These are phyloP conservation scores for Colletotrichum salicis DNA, from an alignment of 2,329 filamentous ascomycete genomes.

Conservation along the genomic window DNA sequence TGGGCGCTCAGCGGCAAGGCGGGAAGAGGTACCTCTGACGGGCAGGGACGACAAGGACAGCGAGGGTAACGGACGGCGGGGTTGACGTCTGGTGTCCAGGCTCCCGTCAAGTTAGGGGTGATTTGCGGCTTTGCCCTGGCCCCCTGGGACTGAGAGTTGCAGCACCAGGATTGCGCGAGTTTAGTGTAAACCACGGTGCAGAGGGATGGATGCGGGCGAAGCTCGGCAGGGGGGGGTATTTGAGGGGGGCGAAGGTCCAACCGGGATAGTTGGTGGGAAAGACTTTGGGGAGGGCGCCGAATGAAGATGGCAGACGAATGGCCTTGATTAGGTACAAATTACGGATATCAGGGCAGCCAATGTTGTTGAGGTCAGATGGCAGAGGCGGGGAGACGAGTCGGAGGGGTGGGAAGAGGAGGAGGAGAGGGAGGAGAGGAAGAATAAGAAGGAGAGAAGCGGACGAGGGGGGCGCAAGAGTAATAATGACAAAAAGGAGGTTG, in stretches of 20 bases:
- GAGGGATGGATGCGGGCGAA: constrained; percentile 32
- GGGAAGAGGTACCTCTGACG: constrained; percentile 11
- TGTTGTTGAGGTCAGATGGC: background rate
- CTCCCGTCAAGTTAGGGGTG: constrained; percentile 27
- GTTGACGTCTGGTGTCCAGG: constrained; percentile 29
- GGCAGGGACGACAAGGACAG: constrained; percentile 21
- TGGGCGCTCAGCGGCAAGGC: constrained; percentile 16
- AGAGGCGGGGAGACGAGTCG: background rate
- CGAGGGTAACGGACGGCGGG: constrained; percentile 28
- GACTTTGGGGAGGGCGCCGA: constrained; percentile 12
- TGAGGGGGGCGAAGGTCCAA: background rate
- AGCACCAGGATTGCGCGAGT: constrained; percentile 32
- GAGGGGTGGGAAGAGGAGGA: background rate
- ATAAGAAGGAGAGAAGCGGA: background rate
- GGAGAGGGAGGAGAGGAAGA: background rate
- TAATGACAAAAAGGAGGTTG: background rate
- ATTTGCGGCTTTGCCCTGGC: constrained; percentile 21
- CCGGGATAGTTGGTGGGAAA: constrained; percentile 10
- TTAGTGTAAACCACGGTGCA: constrained; percentile 30
- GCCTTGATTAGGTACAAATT: background rate
- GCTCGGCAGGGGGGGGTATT: constrained; percentile 19
- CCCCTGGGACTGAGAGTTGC: constrained; percentile 26
- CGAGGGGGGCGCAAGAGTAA: background rate
- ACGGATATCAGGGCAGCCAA: background rate
- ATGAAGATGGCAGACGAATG: background rate